Evolutionary conservation across 192 early-diverging fungal species (phyloP).

Genomic region (Coemansia sp.): DNA sequence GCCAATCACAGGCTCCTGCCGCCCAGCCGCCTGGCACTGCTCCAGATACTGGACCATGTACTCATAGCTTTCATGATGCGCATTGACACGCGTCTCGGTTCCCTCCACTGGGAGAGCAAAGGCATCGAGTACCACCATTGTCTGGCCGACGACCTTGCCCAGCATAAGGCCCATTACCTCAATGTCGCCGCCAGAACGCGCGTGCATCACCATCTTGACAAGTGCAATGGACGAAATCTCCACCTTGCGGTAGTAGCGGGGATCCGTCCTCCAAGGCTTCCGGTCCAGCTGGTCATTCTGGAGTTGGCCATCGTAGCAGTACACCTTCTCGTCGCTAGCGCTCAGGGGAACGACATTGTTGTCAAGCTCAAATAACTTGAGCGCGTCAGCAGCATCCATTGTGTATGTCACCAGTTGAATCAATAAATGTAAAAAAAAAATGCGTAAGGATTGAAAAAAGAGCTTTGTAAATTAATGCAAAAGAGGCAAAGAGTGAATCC

Average conservation of each 20-base stretch:
- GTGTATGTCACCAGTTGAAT: not conserved
- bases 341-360: constrained; percentile 77
- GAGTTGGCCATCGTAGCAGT: constrained; percentile 71
- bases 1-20: constrained; percentile 90
- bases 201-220: constrained; percentile 99
- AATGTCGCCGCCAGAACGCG: constrained; percentile 92
- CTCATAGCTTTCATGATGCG: constrained; percentile 89
- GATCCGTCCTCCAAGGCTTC: constrained; percentile 81
- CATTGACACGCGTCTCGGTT: constrained; percentile 96
- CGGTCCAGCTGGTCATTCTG: constrained; percentile 63
- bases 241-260: constrained; percentile 67
- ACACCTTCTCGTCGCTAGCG: constrained; percentile 72
- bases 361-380: constrained; percentile 54
- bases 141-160: constrained; percentile 84
- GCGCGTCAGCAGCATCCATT: constrained; percentile 25
- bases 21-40: constrained; percentile 81
- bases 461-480: not conserved
- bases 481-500: not conserved
- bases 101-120: constrained; percentile 98
- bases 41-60: constrained; percentile 96
- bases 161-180: constrained; percentile 99
- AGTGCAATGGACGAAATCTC: constrained; percentile 93
- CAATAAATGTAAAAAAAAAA: not conserved
- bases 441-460: not conserved
- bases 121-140: constrained; percentile 94